Percentiles rank a stretch among this genome's conserved stretches.
Evolutionary conservation across 176 grass and related monocot genomes (phyloP).

Genomic region (Rhynchospora pubera): DNA sequence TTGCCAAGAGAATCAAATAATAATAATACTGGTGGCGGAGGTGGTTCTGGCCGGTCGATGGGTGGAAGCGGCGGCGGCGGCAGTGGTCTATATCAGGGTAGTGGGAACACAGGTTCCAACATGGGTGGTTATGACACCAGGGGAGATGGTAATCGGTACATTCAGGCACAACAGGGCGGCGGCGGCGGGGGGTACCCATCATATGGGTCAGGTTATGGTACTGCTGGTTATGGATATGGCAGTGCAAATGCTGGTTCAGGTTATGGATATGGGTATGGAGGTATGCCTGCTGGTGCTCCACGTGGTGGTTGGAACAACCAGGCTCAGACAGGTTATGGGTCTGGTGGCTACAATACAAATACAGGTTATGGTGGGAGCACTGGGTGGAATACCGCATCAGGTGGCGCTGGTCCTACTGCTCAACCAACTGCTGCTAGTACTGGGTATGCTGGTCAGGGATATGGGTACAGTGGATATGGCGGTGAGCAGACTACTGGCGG

Average conservation of each 20-base stretch:
- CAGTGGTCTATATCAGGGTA: constrained; percentile 54
- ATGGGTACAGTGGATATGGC: constrained; percentile 83
- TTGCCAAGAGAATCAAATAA: constrained; percentile 81
- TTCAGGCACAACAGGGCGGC: constrained; percentile 39
- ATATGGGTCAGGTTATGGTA: constrained; percentile 66
- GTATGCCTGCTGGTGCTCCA: constrained; percentile 44
- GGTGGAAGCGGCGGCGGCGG: constrained; percentile 40
- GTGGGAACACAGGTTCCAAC: constrained; percentile 42
- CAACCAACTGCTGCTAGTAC: constrained; percentile 51
- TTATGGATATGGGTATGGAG: constrained; percentile 81
- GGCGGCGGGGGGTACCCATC: constrained; percentile 36
- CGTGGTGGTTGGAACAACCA: constrained; percentile 81
- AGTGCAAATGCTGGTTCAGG: constrained; percentile 50
- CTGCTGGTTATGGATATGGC: constrained; percentile 80
- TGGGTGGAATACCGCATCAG: constrained; percentile 61
- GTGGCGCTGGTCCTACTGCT: constrained; percentile 42
- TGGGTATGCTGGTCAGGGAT: constrained; percentile 73
- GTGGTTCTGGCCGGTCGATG: constrained; percentile 23
- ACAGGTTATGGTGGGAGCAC: constrained; percentile 41
- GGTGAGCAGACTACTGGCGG: constrained; percentile 64
- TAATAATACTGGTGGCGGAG: constrained; percentile 41
- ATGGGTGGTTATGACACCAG: constrained; percentile 70
- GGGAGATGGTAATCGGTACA: constrained; percentile 64
- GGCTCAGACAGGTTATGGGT: constrained; percentile 62
- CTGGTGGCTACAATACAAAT: constrained; percentile 57